phyloP scores from a whole-genome alignment of 2,329 filamentous ascomycete species.

The Coniochaeta sp. region DNA sequence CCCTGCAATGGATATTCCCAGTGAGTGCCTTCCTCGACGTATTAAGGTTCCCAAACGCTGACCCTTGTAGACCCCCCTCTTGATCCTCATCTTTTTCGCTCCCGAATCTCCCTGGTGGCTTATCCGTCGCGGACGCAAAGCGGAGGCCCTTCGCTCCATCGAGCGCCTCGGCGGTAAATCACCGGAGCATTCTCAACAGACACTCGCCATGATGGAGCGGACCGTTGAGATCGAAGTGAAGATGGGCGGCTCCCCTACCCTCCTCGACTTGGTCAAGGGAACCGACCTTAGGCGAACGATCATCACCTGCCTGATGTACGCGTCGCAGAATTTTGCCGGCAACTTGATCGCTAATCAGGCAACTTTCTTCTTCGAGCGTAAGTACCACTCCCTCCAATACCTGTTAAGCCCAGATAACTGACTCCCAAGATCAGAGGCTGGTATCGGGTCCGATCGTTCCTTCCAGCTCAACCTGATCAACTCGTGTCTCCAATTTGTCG shows the following conservation, averaged over 20 bases:
- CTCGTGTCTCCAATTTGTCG: conserved; percentile 8
- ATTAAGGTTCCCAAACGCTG: background rate
- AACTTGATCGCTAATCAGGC: conserved; percentile 58
- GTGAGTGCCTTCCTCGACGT: background rate
- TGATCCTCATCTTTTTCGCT: conserved; percentile 40
- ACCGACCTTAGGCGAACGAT: conserved; percentile 45
- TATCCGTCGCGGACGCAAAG: conserved; percentile 39
- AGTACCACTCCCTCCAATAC: conserved; percentile 13
- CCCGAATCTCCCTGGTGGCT: conserved; percentile 50
- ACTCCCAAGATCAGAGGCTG: background rate
- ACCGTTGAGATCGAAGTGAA: conserved; percentile 43
- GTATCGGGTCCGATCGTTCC: background rate
- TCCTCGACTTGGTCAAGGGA: conserved; percentile 46
- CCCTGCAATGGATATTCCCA: conserved; percentile 52
- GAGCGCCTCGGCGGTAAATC: conserved; percentile 25
- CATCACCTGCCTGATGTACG: conserved; percentile 50
- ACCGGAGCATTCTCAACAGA: conserved; percentile 23
- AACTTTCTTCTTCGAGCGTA: conserved; percentile 51
- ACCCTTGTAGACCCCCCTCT: conserved; percentile 29
- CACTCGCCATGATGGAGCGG: conserved; percentile 52
- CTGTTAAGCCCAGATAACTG: background rate
- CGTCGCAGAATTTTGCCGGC: conserved; percentile 53
- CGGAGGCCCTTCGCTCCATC: conserved; percentile 34
- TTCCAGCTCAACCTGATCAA: conserved; percentile 11
- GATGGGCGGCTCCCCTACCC: conserved; percentile 34